Conservation (phyloP, 345 rosid species). For the Excoecaria agallocha region DNA sequence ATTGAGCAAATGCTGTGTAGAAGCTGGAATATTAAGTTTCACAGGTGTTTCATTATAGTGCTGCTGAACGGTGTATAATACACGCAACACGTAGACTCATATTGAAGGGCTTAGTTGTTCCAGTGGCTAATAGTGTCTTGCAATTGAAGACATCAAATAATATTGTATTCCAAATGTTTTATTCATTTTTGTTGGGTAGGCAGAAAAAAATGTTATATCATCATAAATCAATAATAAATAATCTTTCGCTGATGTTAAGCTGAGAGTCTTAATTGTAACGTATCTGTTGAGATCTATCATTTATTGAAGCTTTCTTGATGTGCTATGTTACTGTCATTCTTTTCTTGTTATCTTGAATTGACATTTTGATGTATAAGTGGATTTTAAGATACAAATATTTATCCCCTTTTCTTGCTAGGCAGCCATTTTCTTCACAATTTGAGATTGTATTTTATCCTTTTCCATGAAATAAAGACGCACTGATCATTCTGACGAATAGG, state of each 20-base stretch:
- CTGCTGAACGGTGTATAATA: not conserved
- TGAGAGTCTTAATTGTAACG: not conserved
- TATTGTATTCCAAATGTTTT: not conserved
- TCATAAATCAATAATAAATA: not conserved
- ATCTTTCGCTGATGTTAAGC: not conserved
- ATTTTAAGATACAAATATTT: too few species aligned
- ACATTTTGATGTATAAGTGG: too few species aligned
- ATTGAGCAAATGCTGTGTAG: not conserved
- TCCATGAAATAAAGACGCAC: constrained; percentile 2
- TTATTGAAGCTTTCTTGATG: constrained; percentile 5
- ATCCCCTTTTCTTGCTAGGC: not conserved
- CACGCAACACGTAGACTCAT: not conserved
- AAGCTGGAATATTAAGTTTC: not conserved
- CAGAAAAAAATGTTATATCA: not conserved
- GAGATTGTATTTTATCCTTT: not conserved
- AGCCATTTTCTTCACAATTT: not conserved
- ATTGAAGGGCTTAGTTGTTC: not conserved
- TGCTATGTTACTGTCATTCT: not conserved
- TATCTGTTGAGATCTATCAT: not conserved
- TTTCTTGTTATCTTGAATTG: too few species aligned
- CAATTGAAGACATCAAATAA: not conserved
- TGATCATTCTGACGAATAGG: not conserved
- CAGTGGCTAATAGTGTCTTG: not conserved
- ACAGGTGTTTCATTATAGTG: not conserved
- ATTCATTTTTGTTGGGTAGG: not conserved